Conservation (phyloP, 2,329 filamentous ascomycete genomes). For the Sordariomycetes sp. region DNA sequence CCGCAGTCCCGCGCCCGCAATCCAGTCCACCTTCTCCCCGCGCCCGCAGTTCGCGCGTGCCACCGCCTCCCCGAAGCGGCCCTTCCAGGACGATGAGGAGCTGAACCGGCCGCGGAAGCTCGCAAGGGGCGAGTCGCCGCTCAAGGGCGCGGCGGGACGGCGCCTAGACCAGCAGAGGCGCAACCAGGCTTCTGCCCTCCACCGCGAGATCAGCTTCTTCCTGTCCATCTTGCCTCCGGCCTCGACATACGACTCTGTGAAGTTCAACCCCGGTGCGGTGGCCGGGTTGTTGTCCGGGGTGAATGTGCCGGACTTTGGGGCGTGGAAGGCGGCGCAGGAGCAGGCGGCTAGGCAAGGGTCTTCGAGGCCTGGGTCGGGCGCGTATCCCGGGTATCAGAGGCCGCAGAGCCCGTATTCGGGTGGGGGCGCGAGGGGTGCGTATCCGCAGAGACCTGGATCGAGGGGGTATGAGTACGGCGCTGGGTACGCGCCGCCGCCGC, state of each 20-base stretch:
- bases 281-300: slow-evolving; percentile 60
- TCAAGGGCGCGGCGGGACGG: slow-evolving; percentile 81
- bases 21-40: slow-evolving; percentile 20
- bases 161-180: slow-evolving; percentile 67
- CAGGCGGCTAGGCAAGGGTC: slow-evolving; percentile 11
- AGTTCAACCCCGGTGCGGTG: slow-evolving; percentile 58
- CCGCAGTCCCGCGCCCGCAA: slow-evolving; percentile 26
- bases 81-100: slow-evolving; percentile 62
- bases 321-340: slow-evolving; percentile 33
- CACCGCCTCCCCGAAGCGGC: slow-evolving; percentile 46
- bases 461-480: slow-evolving; percentile 13
- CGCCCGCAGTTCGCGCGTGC: slow-evolving; percentile 31
- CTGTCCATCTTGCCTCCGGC: slow-evolving; percentile 64
- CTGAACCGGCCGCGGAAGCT: slow-evolving; percentile 71
- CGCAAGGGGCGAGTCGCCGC: slow-evolving; percentile 75
- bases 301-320: slow-evolving; percentile 46
- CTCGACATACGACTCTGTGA: slow-evolving; percentile 56
- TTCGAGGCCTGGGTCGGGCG: slow-evolving; percentile 23
- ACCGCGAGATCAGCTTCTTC: slow-evolving; percentile 51
- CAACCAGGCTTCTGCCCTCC: slow-evolving; percentile 53
- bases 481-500: slow-evolving; percentile 14
- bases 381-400: slow-evolving; percentile 28
- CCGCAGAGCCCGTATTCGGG: slow-evolving; percentile 30
- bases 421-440: background rate
- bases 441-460: background rate